phyloP scores from a whole-genome alignment of 441 rosid genomes.

The Sinapis alba region DNA sequence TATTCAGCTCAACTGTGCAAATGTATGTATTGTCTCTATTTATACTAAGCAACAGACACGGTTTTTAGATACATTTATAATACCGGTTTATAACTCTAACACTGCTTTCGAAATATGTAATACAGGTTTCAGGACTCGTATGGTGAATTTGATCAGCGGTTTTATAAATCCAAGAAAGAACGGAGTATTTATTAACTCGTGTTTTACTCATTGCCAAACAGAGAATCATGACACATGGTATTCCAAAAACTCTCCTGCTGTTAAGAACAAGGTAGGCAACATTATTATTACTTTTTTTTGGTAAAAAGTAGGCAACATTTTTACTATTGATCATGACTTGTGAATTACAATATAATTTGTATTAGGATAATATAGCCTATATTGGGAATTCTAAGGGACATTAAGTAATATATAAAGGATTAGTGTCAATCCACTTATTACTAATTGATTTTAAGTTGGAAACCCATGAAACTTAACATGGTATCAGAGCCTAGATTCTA shows the following conservation, averaged over 20 bases:
- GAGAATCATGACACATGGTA: conserved; percentile 65
- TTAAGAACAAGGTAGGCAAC: conserved; percentile 64
- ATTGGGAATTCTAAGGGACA: no score
- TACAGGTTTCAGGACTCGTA: not conserved
- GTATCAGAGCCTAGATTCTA: no score
- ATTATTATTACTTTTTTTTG: not conserved
- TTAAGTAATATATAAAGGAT: no score
- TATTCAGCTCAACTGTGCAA: not conserved
- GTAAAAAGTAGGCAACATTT: not conserved
- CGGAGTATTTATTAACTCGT: not conserved
- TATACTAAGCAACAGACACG: not conserved
- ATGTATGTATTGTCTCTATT: not conserved
- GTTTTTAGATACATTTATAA: no score
- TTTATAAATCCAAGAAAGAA: not conserved
- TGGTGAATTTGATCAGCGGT: not conserved
- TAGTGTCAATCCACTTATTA: no score
- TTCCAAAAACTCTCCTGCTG: conserved; percentile 69
- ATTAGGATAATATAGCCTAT: no score
- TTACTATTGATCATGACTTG: not conserved
- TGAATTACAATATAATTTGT: not conserved
- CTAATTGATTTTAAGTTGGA: no score
- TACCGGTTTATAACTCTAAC: no score
- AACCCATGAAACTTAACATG: no score
- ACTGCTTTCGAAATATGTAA: not conserved
- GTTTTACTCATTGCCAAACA: not conserved